A percentile compares a stretch with the other conserved stretches of the same genome.
Evolutionary conservation across 2,329 filamentous ascomycete genomes (phyloP).

Genomic region (Cladosporium sp.): DNA sequence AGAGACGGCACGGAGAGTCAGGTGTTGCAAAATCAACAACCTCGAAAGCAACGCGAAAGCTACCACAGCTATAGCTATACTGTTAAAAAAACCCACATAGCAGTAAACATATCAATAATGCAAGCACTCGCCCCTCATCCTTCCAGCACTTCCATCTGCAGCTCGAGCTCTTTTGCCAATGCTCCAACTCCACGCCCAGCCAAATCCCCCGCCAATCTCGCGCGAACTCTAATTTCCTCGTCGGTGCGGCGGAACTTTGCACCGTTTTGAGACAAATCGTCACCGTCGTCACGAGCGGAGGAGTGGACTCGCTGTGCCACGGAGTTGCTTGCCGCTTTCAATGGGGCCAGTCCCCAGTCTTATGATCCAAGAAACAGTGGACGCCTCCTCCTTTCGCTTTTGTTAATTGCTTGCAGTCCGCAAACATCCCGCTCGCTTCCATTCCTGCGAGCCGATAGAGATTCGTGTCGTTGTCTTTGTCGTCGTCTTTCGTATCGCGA

Average conservation of each 20-base stretch:
- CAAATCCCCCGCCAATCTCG: constrained; percentile 13
- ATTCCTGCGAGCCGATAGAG: not conserved
- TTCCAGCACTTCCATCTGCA: not conserved
- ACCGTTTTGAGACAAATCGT: constrained; percentile 6
- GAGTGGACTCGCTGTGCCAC: not conserved
- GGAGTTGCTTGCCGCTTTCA: constrained; percentile 13
- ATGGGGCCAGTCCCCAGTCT: not conserved
- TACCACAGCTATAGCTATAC: constrained; percentile 3
- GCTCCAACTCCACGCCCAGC: constrained; percentile 15
- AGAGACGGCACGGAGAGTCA: not conserved
- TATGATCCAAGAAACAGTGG: not conserved
- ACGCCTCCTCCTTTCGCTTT: not conserved
- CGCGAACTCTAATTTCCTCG: not conserved
- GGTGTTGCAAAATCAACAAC: not conserved
- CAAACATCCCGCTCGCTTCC: constrained; percentile 4
- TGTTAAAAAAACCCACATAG: not conserved
- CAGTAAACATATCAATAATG: not conserved
- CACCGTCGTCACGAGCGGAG: not conserved
- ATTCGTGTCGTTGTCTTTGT: no score
- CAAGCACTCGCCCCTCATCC: not conserved
- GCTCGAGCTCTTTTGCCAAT: not conserved
- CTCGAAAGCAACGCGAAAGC: not conserved
- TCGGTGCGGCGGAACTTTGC: constrained; percentile 4
- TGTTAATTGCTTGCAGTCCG: not conserved
- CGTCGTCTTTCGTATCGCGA: not conserved